Evolutionary conservation across 2,329 filamentous ascomycete genomes (phyloP).

Genomic region (Fusarium armeniacum): DNA sequence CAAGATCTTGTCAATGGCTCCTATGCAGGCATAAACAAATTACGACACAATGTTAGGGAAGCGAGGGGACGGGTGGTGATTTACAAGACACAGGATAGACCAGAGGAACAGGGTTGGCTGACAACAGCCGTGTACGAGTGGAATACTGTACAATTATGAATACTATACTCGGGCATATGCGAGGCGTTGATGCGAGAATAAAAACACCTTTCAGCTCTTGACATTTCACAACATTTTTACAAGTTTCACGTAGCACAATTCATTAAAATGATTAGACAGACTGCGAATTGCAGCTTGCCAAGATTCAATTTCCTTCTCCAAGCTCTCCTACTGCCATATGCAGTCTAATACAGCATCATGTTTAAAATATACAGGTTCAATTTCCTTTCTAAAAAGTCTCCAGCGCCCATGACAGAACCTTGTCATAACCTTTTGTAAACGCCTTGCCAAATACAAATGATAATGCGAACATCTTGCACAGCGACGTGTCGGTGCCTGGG

Average conservation of each 20-base stretch:
- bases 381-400: slow-evolving; percentile 25
- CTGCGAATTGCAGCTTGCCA: slow-evolving; percentile 21
- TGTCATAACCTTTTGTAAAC: slow-evolving; percentile 40
- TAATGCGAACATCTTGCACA: slow-evolving; percentile 36
- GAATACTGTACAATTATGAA: slow-evolving; percentile 54
- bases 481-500: slow-evolving; percentile 33
- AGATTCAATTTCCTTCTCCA: slow-evolving; percentile 23
- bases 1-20: slow-evolving; percentile 96
- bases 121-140: slow-evolving; percentile 44
- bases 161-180: slow-evolving; percentile 53
- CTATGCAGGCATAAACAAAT: slow-evolving; percentile 68
- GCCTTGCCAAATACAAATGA: slow-evolving; percentile 45
- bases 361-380: slow-evolving; percentile 43
- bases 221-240: slow-evolving; percentile 19
- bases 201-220: slow-evolving; percentile 48
- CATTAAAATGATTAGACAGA: not conserved
- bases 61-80: slow-evolving; percentile 15
- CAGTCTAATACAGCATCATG: slow-evolving; percentile 32
- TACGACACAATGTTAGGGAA: not conserved
- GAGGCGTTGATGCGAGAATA: slow-evolving; percentile 53
- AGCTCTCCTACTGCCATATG: slow-evolving; percentile 7
- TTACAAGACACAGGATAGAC: slow-evolving; percentile 31
- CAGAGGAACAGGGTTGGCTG: slow-evolving; percentile 6
- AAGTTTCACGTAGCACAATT: slow-evolving; percentile 7
- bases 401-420: slow-evolving; percentile 29